A percentile compares a stretch with the other conserved stretches of the same genome.
Evolutionary conservation across 2,329 filamentous ascomycete genomes (phyloP).

Genomic region (Boeremia lycopersici): DNA sequence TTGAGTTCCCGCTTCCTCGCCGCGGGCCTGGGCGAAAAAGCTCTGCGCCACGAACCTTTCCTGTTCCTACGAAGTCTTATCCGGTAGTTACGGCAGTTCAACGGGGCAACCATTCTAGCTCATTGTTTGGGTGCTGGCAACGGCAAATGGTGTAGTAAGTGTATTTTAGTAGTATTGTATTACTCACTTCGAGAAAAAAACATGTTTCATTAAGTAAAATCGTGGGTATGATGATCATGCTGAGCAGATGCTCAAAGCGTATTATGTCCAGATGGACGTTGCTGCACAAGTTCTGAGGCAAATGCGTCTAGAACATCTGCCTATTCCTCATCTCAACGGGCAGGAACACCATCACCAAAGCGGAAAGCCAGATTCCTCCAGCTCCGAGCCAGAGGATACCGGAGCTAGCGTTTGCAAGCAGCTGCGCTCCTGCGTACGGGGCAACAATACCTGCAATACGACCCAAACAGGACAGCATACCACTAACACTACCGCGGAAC

Average conservation of each 20-base stretch:
- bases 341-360: constrained; percentile 36
- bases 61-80: not conserved
- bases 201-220: not conserved
- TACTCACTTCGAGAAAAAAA: not conserved
- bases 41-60: constrained; percentile 3
- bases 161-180: no score
- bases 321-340: constrained; percentile 39
- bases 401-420: constrained; percentile 27
- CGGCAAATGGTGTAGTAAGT: not conserved
- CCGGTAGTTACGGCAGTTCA: not conserved
- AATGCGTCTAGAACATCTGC: constrained; percentile 35
- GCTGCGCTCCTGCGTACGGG: constrained; percentile 35
- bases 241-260: constrained; percentile 5
- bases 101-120: not conserved
- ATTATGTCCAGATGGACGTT: not conserved
- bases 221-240: constrained; percentile 13
- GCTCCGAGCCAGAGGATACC: constrained; percentile 40
- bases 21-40: not conserved
- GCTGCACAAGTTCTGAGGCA: not conserved
- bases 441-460: constrained; percentile 38
- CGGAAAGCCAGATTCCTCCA: constrained; percentile 38
- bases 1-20: not conserved
- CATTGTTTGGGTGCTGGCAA: not conserved
- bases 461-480: constrained; percentile 38
- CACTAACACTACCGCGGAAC: constrained; percentile 39